Evolutionary conservation across 1,284 basidiomycete genomes (phyloP).

Genomic region (Earliella scabrosa): DNA sequence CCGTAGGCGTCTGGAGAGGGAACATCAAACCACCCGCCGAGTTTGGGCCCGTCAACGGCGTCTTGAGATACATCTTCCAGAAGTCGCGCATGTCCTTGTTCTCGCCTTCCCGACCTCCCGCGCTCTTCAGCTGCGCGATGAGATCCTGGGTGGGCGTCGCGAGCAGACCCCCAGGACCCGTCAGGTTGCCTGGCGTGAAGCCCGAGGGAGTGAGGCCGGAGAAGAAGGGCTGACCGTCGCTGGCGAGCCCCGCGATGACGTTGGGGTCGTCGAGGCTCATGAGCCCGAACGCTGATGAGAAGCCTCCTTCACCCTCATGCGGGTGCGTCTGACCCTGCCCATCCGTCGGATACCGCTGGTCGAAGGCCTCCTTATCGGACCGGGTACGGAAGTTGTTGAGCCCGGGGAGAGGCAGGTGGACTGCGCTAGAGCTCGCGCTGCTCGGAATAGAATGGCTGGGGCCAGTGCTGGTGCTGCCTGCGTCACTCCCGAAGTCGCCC

Average conservation of each 20-base stretch:
- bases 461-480: conserved; percentile 22
- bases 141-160: conserved; percentile 32
- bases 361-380: conserved; percentile 20
- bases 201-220: conserved; percentile 36
- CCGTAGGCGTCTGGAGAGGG: conserved; percentile 31
- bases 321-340: conserved; percentile 16
- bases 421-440: conserved; percentile 31
- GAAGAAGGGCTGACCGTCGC: conserved; percentile 66
- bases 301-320: conserved; percentile 45
- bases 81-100: conserved; percentile 66
- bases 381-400: conserved; percentile 23
- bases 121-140: conserved; percentile 31
- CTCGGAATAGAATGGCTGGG: conserved; percentile 29
- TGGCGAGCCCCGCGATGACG: conserved; percentile 60
- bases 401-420: conserved; percentile 30
- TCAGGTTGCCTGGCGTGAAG: conserved; percentile 16
- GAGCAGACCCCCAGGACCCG: conserved; percentile 19
- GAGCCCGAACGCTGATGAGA: conserved; percentile 70
- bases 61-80: conserved; percentile 77
- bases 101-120: conserved; percentile 47
- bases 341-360: conserved; percentile 10
- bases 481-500: conserved; percentile 31
- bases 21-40: conserved; percentile 23
- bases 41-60: conserved; percentile 58
- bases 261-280: conserved; percentile 74